Percentiles rank a stretch among this genome's conserved stretches.
phyloP scores from a whole-genome alignment of 2,329 filamentous ascomycete species.

The Aspergillus ruber region DNA sequence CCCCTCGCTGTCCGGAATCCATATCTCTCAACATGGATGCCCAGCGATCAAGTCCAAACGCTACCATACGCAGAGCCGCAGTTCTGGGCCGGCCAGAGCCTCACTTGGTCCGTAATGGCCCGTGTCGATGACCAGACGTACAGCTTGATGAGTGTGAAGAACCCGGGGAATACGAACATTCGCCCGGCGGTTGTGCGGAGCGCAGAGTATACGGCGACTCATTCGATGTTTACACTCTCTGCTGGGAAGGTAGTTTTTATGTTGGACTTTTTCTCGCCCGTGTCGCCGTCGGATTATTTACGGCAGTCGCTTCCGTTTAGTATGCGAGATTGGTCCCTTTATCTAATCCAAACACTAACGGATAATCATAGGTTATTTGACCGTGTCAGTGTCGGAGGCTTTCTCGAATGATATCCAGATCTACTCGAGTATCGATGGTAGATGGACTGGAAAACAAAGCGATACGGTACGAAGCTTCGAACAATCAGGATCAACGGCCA shows the following conservation, averaged over 20 bases:
- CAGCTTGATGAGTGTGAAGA: conserved; percentile 36
- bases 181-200: conserved; percentile 27
- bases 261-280: conserved; percentile 42
- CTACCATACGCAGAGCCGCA: conserved; percentile 35
- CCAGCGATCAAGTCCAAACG: conserved; percentile 30
- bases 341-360: conserved; percentile 3
- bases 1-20: conserved; percentile 40
- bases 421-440: conserved; percentile 40
- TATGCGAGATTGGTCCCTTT: conserved; percentile 12
- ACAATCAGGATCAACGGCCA: conserved; percentile 15
- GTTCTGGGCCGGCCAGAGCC: conserved; percentile 39
- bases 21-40: conserved; percentile 41
- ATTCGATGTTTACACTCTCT: conserved; percentile 34
- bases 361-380: conserved; percentile 31
- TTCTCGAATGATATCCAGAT: conserved; percentile 30
- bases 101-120: conserved; percentile 39
- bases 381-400: conserved; percentile 25
- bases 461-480: conserved; percentile 19
- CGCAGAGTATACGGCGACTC: conserved; percentile 38
- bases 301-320: conserved; percentile 41
- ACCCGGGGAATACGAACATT: conserved; percentile 15
- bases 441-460: conserved; percentile 34
- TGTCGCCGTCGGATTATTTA: conserved; percentile 36
- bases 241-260: conserved; percentile 31
- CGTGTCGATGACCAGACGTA: conserved; percentile 36